Base-by-base conservation (phyloP, 176 grass and related monocot genomes). In the Panicum miliaceum region DNA sequence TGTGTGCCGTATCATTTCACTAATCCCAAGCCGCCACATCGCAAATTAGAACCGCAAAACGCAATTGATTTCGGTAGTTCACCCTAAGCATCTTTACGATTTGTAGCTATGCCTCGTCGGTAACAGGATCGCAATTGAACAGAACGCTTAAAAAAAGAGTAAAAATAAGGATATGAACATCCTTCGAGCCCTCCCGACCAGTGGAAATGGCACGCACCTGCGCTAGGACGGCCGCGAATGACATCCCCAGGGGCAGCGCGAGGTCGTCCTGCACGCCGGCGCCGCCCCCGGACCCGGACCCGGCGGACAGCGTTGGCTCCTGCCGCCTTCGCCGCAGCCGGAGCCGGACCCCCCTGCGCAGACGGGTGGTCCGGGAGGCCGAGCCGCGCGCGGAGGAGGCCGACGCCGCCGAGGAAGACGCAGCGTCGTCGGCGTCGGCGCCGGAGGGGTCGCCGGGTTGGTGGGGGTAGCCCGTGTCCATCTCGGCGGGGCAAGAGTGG, bases 181-280 rank as follows among this genome's bases (percentile, higher is more conserved):
- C 37, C 4, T 42, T 14, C 16, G 38, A 69, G 37, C 67, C 12
- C 56, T 75, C 40, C 10, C 2, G 7, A 52, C 36, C n/a, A 0
- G 34, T 40, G 64, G 9, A n/a, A 41, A 0, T 41, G 47, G 78
- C 16, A 85, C 86, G 68, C 65, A 96, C 96, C 89, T 93, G 87
- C 14, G 88, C 80, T 29, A 98, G 66, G 56, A 98, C 91, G 56
- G 96, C 93, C 6, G 91, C 93, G 73, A 96, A 96, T 0, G 93
- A 94, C 91, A 98, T 96, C 18, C 96, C 93, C n/a, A 96, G 80
- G 22, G 96, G 93, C 71, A 98, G 87, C 27, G 91, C 93, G 54
- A 98, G 87, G 79, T 96, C 89, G 14, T 88, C 89, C 71, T 87
- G 74, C 2, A 66, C n/a, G 19, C 41, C 75, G 22, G 45, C 76